These are phyloP conservation scores for Fusarium pseudoanthophilum DNA, from an alignment of 2,329 filamentous ascomycete species.

Conservation along the genomic window DNA sequence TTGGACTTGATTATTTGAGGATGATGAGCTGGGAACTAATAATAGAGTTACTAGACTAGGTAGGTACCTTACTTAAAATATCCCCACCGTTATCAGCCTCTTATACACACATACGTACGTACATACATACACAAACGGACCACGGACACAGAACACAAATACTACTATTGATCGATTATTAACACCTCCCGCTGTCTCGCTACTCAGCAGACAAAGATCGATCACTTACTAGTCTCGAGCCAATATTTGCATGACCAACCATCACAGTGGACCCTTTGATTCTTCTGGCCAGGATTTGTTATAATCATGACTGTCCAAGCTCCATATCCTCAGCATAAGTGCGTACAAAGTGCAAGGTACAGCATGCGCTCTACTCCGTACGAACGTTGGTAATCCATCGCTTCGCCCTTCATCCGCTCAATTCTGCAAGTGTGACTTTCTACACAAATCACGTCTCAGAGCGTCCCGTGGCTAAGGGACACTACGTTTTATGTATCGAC, in stretches of 20 bases:
- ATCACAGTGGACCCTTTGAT: background rate
- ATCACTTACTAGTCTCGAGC: slow-evolving; percentile 11
- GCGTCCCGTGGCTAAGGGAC: slow-evolving; percentile 11
- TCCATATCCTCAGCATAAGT: slow-evolving; percentile 9
- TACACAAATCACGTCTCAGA: slow-evolving; percentile 39
- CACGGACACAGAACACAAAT: background rate
- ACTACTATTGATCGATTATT: slow-evolving; percentile 16
- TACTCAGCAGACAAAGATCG: slow-evolving; percentile 6
- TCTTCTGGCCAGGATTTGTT: background rate
- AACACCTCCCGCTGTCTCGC: background rate
- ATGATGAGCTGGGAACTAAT: background rate
- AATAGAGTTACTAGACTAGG: background rate
- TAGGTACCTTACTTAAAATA: background rate
- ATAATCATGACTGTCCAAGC: slow-evolving; percentile 14
- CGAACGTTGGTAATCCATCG: slow-evolving; percentile 1
- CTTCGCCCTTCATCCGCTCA: slow-evolving; percentile 12
- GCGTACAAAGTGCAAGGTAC: background rate
- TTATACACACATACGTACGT: background rate
- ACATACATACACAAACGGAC: background rate
- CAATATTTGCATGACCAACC: background rate
- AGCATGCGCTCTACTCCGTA: background rate
- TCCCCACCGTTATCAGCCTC: slow-evolving; percentile 14
- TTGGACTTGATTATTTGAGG: background rate
- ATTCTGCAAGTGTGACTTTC: slow-evolving; percentile 23
- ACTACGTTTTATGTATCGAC: slow-evolving; percentile 16